phyloP scores from a whole-genome alignment of 352 stramenopile genomes.

The Globisporangium echinulatum region DNA sequence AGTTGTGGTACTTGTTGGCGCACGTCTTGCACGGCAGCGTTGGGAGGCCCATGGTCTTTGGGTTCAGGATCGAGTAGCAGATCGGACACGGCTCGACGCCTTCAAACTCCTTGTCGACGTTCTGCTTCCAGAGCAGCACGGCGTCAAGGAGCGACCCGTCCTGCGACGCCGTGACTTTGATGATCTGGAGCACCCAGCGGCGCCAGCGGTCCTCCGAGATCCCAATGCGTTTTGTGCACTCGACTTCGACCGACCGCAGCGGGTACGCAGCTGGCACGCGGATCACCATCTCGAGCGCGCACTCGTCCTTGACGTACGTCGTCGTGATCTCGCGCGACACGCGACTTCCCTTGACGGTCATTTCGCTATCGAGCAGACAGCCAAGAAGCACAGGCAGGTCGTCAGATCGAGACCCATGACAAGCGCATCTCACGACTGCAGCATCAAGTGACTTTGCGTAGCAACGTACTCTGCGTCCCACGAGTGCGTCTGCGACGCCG shows the following conservation, averaged over 20 bases:
- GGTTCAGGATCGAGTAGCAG: constrained; percentile 90
- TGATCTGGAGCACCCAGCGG: constrained; percentile 91
- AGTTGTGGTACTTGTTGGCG: constrained; percentile 91
- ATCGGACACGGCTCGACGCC: constrained; percentile 90
- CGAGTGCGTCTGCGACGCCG: constrained; percentile 37
- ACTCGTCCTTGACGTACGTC: constrained; percentile 92
- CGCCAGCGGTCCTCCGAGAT: constrained; percentile 89
- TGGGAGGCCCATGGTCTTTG: constrained; percentile 85
- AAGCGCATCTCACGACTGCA: background rate
- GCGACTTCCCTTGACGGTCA: constrained; percentile 82
- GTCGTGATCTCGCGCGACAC: constrained; percentile 87
- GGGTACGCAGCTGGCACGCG: constrained; percentile 84
- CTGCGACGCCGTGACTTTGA: constrained; percentile 83
- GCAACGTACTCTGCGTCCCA: constrained; percentile 60
- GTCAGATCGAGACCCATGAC: constrained; percentile 1
- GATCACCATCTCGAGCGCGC: constrained; percentile 87
- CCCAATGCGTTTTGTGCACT: constrained; percentile 87
- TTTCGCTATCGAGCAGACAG: constrained; percentile 35
- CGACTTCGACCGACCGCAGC: constrained; percentile 87
- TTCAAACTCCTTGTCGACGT: constrained; percentile 91
- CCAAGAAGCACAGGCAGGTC: background rate
- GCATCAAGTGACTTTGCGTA: background rate
- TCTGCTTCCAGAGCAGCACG: constrained; percentile 90
- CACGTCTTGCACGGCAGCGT: constrained; percentile 89
- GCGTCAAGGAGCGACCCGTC: constrained; percentile 89